Percentiles rank a stretch among this genome's conserved stretches.
These are phyloP conservation scores for Cardamine chenopodiifolia DNA, from an alignment of 345 rosid species.

Conservation along the genomic window DNA sequence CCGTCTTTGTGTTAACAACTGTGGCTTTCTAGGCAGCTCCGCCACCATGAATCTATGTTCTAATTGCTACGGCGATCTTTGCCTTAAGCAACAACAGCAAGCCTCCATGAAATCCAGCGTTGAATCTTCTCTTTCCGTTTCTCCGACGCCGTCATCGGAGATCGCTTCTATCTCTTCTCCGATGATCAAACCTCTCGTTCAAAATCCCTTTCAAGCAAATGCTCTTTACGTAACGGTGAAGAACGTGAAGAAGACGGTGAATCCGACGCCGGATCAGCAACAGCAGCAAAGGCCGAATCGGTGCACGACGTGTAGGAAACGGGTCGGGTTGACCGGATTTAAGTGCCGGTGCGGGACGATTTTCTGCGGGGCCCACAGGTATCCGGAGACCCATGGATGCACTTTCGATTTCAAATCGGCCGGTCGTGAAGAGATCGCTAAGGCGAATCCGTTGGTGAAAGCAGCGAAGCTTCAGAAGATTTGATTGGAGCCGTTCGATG, in stretches of 20 bases:
- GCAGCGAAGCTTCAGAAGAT: constrained; percentile 57
- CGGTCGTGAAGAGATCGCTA: constrained; percentile 60
- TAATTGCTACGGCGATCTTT: constrained; percentile 52
- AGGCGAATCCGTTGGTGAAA: constrained; percentile 56
- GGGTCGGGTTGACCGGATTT: constrained; percentile 57
- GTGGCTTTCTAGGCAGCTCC: constrained; percentile 59
- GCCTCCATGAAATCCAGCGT: constrained; percentile 48
- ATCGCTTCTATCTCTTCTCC: constrained; percentile 45
- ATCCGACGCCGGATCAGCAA: constrained; percentile 14
- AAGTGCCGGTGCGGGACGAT: constrained; percentile 54
- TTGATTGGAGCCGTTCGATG: constrained; percentile 38
- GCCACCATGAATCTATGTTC: constrained; percentile 62
- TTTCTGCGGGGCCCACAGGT: constrained; percentile 55
- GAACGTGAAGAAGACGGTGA: constrained; percentile 5
- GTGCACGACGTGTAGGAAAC: constrained; percentile 54
- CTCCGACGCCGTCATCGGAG: constrained; percentile 40
- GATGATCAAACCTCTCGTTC: constrained; percentile 31
- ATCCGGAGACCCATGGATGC: constrained; percentile 56
- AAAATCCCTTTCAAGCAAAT: too few species aligned
- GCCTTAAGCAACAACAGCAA: constrained; percentile 49
- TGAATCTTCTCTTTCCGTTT: constrained; percentile 46
- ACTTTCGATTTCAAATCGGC: constrained; percentile 54
- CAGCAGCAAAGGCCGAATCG: constrained; percentile 44
- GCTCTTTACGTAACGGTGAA: too few species aligned
- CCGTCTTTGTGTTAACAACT: constrained; percentile 58